Conservation (phyloP, 257 asterid genomes). For the Solanum lycopersicoides region DNA sequence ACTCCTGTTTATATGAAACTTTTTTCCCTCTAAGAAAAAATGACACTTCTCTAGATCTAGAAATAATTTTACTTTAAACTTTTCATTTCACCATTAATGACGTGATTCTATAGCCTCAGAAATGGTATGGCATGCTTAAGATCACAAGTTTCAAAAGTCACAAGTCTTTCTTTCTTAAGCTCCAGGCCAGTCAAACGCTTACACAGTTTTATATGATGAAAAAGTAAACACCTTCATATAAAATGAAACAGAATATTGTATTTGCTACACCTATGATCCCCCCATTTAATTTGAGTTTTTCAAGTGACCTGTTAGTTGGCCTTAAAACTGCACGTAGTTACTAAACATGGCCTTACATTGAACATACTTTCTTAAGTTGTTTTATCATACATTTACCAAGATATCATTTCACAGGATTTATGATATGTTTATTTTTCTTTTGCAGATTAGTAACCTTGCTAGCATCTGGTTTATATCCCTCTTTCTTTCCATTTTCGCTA, state of each 20-base stretch:
- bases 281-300: background rate
- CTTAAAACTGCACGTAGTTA: background rate
- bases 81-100: background rate
- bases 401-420: background rate
- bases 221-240: background rate
- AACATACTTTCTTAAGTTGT: background rate
- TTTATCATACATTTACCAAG: background rate
- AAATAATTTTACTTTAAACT: background rate
- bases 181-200: background rate
- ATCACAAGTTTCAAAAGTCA: background rate
- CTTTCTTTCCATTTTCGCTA: constrained; percentile 90
- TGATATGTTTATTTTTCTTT: background rate
- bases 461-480: constrained; percentile 93
- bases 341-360: background rate
- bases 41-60: background rate
- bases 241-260: background rate
- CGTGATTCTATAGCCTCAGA: background rate
- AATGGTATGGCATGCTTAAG: background rate
- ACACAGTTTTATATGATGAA: background rate
- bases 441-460: constrained; percentile 92
- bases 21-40: background rate
- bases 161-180: background rate
- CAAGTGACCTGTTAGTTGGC: background rate
- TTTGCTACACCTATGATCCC: background rate
- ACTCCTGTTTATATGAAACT: background rate